Base-by-base conservation (phyloP, 257 asterid species). In the Ajuga chamaepitys region DNA sequence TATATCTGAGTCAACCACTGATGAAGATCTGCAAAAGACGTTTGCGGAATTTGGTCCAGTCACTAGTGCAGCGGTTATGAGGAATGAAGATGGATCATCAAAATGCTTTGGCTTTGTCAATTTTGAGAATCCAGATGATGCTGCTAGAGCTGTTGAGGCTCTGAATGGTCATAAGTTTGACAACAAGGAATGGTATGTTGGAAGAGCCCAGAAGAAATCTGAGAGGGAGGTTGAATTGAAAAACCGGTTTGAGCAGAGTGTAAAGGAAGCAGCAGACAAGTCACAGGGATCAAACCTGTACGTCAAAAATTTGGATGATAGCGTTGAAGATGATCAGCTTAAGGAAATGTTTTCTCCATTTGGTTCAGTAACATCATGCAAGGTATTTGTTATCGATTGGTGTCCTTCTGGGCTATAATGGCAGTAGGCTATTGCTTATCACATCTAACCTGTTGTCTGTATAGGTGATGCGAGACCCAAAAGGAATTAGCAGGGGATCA, bases 131-230 rank as follows among this genome's bases (percentile, higher is more conserved):
- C 76, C 89, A 25, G 98, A 85, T 37, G 98, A 87, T 83, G 98
- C 98, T 54, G 90, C 91, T 46, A 85, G 80, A 73, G 75, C 98
- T 40, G 95, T 92, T 68, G 97, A 92, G 16, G 79, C 88, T 65
- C 84, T 92, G 9, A 85, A 88, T 77, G 97, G 97, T 24, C 52
- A 82, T 50, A 81, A 70, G 40, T 35, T 88, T 50, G 96, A 92
- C 74, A 74, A 66, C 78, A 92, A 89, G 72, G 95, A 89, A 53
- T 87, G 89, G 95, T 92, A 63, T 73, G 98, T 89, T 57, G 95
- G 95, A 44, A 87, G 89, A 78, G 98, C 98, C 68, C 98, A 92
- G 58, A 92, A 92, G 82, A 92, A 92, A 77, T 81, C 88, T 20
- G 97, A 88, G 70, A 85, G 98, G 75, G 98, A 88, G 79, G 71